Evolutionary conservation across 352 stramenopile species (phyloP).

Genomic region (Saprolegnia diclina): DNA sequence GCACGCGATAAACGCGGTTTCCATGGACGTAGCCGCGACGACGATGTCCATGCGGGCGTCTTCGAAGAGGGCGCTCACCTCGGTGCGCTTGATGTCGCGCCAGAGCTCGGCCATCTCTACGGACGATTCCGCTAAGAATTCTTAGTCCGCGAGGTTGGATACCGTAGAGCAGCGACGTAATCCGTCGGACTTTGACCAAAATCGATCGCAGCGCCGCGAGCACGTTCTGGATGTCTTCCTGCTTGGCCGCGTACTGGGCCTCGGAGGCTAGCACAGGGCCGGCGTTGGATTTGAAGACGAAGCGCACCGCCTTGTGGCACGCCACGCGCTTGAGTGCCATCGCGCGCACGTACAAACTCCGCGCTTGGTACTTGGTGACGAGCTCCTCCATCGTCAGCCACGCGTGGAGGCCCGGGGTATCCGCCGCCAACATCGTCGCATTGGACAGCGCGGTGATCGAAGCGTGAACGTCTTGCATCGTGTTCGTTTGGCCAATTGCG

Average conservation of each 20-base stretch:
- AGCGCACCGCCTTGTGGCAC: background rate
- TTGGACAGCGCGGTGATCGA: background rate
- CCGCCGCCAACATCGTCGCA: background rate
- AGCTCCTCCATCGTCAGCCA: slow-evolving; percentile 11
- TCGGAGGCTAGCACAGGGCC: background rate
- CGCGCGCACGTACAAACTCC: background rate
- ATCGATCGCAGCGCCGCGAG: background rate
- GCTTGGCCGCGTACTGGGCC: background rate
- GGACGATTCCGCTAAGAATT: background rate
- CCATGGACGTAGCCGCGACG: background rate
- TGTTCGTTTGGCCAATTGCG: background rate
- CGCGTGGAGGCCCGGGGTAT: background rate
- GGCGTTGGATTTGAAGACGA: background rate
- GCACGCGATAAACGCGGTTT: background rate
- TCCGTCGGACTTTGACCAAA: background rate
- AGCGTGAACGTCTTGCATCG: background rate
- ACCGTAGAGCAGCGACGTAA: slow-evolving; percentile 4
- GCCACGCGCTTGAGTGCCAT: background rate
- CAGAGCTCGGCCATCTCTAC: slow-evolving; percentile 8
- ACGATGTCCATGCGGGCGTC: slow-evolving; percentile 8
- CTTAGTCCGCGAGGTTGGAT: background rate
- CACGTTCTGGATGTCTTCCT: background rate
- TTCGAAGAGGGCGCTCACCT: background rate
- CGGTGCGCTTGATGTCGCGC: slow-evolving; percentile 4
- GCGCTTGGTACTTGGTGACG: slow-evolving; percentile 4